These are phyloP conservation scores for Asterophora lycoperdoides DNA, from an alignment of 768 basidiomycete genomes.

Conservation along the genomic window DNA sequence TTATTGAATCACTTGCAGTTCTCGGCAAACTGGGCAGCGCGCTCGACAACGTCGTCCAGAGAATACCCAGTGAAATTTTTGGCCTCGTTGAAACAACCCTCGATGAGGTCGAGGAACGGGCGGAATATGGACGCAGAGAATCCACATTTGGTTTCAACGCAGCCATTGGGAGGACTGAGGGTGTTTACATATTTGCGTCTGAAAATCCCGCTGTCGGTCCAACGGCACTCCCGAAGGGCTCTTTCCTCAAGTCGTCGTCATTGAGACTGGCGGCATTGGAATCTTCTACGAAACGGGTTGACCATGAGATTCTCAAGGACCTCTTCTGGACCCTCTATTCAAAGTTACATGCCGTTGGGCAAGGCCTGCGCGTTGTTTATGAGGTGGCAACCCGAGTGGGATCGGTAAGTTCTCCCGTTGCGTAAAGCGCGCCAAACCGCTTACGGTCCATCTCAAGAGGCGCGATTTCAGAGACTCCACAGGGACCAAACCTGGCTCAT, in stretches of 20 bases:
- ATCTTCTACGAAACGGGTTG: constrained; percentile 61
- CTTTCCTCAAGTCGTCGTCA: constrained; percentile 42
- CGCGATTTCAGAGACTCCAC: constrained; percentile 89
- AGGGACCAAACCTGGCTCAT: constrained; percentile 65
- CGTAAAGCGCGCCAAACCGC: neutral
- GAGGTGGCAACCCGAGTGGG: constrained; percentile 91
- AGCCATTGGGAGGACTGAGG: constrained; percentile 40
- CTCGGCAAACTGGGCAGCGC: constrained; percentile 84
- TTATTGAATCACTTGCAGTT: constrained; percentile 89
- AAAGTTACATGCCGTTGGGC: constrained; percentile 89
- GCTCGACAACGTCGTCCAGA: constrained; percentile 79
- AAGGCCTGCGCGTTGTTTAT: constrained; percentile 84
- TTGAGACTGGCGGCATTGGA: constrained; percentile 73
- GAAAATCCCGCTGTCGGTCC: constrained; percentile 24
- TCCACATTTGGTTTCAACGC: constrained; percentile 34
- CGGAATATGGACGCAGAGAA: constrained; percentile 65
- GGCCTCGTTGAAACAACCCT: constrained; percentile 80
- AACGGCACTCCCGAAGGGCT: constrained; percentile 22
- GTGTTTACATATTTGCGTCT: constrained; percentile 47
- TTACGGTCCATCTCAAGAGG: constrained; percentile 44
- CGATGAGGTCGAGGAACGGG: constrained; percentile 89
- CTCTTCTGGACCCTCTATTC: constrained; percentile 98
- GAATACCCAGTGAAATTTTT: constrained; percentile 80
- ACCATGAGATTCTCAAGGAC: constrained; percentile 85
- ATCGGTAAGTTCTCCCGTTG: constrained; percentile 57